Percentiles rank a stretch among this genome's conserved stretches.
Evolutionary conservation across 2,329 filamentous ascomycete species (phyloP).

Genomic region (Colletotrichum cuscutae): DNA sequence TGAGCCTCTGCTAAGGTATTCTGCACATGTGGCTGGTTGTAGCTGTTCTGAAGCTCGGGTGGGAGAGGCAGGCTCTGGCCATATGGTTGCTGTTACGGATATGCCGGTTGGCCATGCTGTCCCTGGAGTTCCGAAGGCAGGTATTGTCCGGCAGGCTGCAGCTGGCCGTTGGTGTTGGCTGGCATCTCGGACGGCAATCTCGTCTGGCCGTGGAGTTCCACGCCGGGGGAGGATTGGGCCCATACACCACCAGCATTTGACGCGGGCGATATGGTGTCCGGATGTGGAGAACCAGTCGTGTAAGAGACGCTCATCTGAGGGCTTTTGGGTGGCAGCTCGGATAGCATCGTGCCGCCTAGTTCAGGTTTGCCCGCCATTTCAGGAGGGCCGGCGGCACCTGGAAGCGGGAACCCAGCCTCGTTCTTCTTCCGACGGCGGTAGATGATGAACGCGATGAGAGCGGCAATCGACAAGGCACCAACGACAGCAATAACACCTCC

Average conservation of each 20-base stretch:
- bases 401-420: constrained; percentile 27
- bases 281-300: constrained; percentile 33
- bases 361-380: constrained; percentile 47
- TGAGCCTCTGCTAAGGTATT: not conserved
- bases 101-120: constrained; percentile 25
- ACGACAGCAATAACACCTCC: constrained; percentile 39
- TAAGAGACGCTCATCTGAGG: constrained; percentile 43
- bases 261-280: constrained; percentile 40
- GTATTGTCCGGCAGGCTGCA: constrained; percentile 31
- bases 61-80: constrained; percentile 30
- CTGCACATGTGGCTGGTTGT: not conserved
- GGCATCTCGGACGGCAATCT: constrained; percentile 37
- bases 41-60: constrained; percentile 27
- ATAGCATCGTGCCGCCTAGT: constrained; percentile 38
- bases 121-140: constrained; percentile 39
- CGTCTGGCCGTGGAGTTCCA: constrained; percentile 42
- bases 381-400: constrained; percentile 25
- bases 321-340: constrained; percentile 40
- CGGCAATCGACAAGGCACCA: constrained; percentile 38
- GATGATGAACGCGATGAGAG: constrained; percentile 48
- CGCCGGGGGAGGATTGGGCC: constrained; percentile 37
- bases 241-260: constrained; percentile 38
- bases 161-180: constrained; percentile 36
- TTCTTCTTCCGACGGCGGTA: constrained; percentile 46
- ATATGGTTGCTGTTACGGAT: constrained; percentile 33